Evolutionary conservation across 148 eudicot genomes (phyloP).

Genomic region (Fallopia convolvulus): DNA sequence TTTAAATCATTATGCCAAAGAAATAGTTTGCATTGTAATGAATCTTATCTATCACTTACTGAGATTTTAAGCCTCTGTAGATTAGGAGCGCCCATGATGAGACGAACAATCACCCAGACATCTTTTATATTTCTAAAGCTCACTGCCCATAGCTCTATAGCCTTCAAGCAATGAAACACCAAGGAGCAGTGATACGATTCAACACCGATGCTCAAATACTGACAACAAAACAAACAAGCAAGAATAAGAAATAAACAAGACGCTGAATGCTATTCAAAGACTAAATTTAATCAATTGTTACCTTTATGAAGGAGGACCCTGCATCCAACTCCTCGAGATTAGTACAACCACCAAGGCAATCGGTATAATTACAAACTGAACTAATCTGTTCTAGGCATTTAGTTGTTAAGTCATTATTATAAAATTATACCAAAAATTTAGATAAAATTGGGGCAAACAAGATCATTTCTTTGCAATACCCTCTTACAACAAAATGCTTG

Average conservation of each 20-base stretch:
- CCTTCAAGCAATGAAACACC: constrained; percentile 39
- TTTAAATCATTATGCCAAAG: too few relatives aligned
- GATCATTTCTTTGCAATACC: constrained; percentile 40
- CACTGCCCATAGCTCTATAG: constrained; percentile 61
- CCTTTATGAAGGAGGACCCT: constrained; percentile 62
- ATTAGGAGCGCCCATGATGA: constrained; percentile 37
- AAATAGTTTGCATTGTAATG: too few relatives aligned
- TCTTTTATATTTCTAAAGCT: constrained; percentile 76
- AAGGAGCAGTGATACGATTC: constrained; percentile 31
- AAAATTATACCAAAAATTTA: too few relatives aligned
- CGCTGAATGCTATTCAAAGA: too few relatives aligned
- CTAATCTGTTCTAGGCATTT: too few relatives aligned
- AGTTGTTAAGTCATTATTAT: too few relatives aligned
- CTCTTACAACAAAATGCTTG: constrained; percentile 46
- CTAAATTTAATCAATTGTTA: constrained; percentile 13
- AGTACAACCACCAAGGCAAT: constrained; percentile 57
- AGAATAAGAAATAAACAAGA: not conserved
- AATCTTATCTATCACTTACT: not conserved
- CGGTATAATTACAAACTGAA: not conserved
- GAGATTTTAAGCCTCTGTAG: constrained; percentile 60
- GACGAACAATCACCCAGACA: constrained; percentile 59
- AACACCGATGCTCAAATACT: constrained; percentile 81
- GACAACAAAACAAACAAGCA: constrained; percentile 2
- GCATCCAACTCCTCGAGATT: constrained; percentile 50
- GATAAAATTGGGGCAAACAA: constrained; percentile 21